These are phyloP conservation scores for Nitzschia sp. DNA, from an alignment of 108 stramenopile genomes.

Conservation along the genomic window DNA sequence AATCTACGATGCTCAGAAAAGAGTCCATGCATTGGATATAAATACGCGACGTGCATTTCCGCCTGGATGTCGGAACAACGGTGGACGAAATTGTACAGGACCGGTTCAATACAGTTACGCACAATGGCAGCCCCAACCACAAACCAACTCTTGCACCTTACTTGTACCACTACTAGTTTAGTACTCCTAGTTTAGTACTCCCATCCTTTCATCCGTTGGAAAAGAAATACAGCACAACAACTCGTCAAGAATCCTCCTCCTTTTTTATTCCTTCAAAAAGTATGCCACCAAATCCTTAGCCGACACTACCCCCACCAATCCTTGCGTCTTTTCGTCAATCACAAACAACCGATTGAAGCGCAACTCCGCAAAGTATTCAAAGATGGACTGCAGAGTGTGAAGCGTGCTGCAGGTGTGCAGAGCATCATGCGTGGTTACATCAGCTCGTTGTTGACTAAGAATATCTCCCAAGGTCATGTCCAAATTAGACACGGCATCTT, in stretches of 20 bases:
- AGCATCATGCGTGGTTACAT: slow-evolving; percentile 87
- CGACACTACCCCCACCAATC: slow-evolving; percentile 83
- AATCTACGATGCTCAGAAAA: no score
- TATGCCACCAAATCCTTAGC: slow-evolving; percentile 85
- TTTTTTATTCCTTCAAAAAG: slow-evolving; percentile 62
- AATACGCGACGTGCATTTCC: no score
- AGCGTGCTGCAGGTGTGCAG: slow-evolving; percentile 76
- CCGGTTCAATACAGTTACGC: no score
- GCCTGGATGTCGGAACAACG: no score
- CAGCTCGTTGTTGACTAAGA: slow-evolving; percentile 57
- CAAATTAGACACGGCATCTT: slow-evolving; percentile 84
- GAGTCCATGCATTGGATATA: no score
- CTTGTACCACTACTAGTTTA: background rate
- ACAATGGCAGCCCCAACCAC: no score
- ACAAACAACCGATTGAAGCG: slow-evolving; percentile 85
- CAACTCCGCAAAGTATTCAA: slow-evolving; percentile 89
- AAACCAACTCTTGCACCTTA: background rate
- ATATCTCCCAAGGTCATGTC: slow-evolving; percentile 73
- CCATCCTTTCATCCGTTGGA: background rate
- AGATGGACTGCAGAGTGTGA: slow-evolving; percentile 85
- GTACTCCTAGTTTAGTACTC: background rate
- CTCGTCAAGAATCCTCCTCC: background rate
- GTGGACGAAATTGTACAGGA: no score
- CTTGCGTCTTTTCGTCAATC: slow-evolving; percentile 58
- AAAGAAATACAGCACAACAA: background rate